Base-by-base conservation (phyloP, 2,329 filamentous ascomycete genomes). In the Diplodia intermedia region DNA sequence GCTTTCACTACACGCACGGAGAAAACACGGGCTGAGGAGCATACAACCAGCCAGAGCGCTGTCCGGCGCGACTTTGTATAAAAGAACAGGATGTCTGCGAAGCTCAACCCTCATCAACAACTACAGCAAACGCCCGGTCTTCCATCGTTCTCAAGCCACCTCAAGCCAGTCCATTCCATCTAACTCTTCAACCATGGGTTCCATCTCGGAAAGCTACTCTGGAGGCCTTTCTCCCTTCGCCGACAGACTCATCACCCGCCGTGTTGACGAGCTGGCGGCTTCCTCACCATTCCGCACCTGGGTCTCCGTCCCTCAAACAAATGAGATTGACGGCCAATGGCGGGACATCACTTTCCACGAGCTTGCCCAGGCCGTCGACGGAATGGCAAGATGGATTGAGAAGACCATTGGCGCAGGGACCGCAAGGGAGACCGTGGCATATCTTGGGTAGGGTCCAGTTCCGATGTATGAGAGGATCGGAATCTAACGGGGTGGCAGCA, bases 301-400 rank as follows among this genome's bases (percentile, higher is more conserved):
- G 66, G 66, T 68, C 23, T 36, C 66, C 5, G 50, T 68, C 8
- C 66, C 66, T 15, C 8, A 26, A 15, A 49, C 61, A 47, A 36
- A 66, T 26, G 67, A 69, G 5, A 20, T 69, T 11, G 18, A 60
- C 43, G 67, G 62, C 7, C 14, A 60, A 38, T 69, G 67, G 67
- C 29, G 55, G 36, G 67, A 69, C 20, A 60, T 69, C 20, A 43
- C 52, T 1, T 69, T 69, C 47, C 26, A 40, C 14, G 67, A 69
- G 40, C 61, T 69, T 6, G 8, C 50, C 0, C 60, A 53, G n/a
- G 60, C 61, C 15, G 14, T 61, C 26, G 52, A 66, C 47, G 62
- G 62, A 15, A 50, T 63, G 55, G 54, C 67, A 33, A 54, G 62
- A 23, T 69, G 67, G 67, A 69, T 69, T 23, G 67, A 66, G 29